phyloP scores from a whole-genome alignment of 2,329 filamentous ascomycete species.

The Ustulina deusta region DNA sequence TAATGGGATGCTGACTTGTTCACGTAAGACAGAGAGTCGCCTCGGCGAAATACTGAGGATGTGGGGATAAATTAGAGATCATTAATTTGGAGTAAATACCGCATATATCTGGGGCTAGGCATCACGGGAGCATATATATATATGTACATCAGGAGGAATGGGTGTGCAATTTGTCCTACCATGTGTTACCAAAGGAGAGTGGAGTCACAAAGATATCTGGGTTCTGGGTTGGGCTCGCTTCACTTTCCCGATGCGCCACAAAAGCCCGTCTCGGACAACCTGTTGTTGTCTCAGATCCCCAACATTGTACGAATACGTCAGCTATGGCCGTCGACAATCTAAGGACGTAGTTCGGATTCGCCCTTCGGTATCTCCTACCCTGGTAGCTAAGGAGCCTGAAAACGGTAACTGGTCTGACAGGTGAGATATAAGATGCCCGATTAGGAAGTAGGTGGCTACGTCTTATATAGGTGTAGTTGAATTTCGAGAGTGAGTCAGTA shows the following conservation, averaged over 20 bases:
- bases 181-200: neutral
- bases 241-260: conserved; percentile 2
- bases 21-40: neutral
- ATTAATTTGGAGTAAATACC: conserved; percentile 4
- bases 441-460: conserved; percentile 12
- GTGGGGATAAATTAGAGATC: neutral
- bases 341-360: neutral
- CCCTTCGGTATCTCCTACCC: neutral
- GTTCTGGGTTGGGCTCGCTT: neutral
- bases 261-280: conserved; percentile 1
- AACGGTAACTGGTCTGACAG: conserved; percentile 16
- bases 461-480: neutral
- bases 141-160: neutral
- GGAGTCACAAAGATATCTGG: neutral
- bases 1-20: neutral
- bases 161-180: neutral
- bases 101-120: neutral
- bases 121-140: neutral
- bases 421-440: conserved; percentile 2
- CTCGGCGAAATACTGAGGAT: neutral
- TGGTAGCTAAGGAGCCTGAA: neutral
- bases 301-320: neutral
- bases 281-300: neutral
- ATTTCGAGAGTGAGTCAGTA: neutral
- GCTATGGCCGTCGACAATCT: neutral